These are phyloP conservation scores for Amphicarpaea edgeworthii DNA, from an alignment of 306 rosid species.

Conservation along the genomic window DNA sequence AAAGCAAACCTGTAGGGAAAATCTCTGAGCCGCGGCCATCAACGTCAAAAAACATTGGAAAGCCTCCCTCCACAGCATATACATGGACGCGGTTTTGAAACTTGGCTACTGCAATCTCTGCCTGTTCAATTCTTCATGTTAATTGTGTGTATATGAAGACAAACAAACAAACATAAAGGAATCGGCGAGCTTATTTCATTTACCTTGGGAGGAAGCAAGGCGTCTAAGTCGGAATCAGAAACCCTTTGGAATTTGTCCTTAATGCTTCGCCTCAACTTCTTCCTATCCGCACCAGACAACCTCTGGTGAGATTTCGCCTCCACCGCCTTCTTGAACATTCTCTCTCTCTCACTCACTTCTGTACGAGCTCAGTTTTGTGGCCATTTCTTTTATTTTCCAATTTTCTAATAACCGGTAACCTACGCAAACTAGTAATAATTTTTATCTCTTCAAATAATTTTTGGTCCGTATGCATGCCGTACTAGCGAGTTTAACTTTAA, in stretches of 20 bases:
- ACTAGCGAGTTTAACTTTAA: too few species aligned
- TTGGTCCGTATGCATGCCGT: too few species aligned
- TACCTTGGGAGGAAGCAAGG: conserved; percentile 88
- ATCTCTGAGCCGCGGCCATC: conserved; percentile 88
- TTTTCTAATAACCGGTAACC: too few species aligned
- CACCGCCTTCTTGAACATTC: conserved; percentile 91
- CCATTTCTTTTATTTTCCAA: too few species aligned
- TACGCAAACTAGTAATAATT: too few species aligned
- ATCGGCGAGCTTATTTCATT: too few species aligned
- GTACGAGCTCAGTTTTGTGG: too few species aligned
- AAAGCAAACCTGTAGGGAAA: conserved; percentile 74
- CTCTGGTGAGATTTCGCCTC: conserved; percentile 90
- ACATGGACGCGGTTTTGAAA: conserved; percentile 82
- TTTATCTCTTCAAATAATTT: too few species aligned
- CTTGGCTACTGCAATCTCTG: conserved; percentile 77
- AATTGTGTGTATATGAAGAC: too few species aligned
- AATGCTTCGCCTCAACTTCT: conserved; percentile 76
- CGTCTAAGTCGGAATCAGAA: conserved; percentile 79
- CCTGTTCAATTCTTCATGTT: conserved; percentile 47
- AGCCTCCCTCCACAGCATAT: conserved; percentile 77
- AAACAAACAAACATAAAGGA: too few species aligned
- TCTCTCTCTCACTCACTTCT: conserved; percentile 19
- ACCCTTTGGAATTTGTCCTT: conserved; percentile 69
- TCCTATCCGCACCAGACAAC: conserved; percentile 88
- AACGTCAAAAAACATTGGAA: conserved; percentile 80